These are phyloP conservation scores for Bipolaris zeicola DNA, from an alignment of 2,329 filamentous ascomycete genomes.

Conservation along the genomic window DNA sequence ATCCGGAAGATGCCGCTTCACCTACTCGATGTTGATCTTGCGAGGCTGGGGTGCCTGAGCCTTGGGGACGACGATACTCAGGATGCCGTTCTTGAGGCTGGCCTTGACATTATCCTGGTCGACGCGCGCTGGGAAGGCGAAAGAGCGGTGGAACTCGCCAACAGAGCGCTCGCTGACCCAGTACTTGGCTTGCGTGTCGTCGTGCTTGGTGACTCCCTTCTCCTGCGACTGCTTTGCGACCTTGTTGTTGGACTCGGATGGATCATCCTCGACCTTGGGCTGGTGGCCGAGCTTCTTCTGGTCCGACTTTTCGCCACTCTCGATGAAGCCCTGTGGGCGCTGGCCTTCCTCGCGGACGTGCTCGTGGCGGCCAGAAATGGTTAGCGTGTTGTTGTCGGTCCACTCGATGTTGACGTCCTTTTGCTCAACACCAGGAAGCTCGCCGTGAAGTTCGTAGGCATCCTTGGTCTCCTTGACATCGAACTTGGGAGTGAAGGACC, in stretches of 20 bases:
- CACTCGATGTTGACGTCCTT: constrained; percentile 79
- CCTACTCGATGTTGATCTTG: constrained; percentile 63
- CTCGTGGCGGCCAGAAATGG: constrained; percentile 72
- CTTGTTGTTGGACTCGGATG: constrained; percentile 28
- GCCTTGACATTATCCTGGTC: constrained; percentile 67
- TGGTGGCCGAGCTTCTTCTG: constrained; percentile 40
- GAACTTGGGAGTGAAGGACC: constrained; percentile 75
- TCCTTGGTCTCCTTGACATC: constrained; percentile 74
- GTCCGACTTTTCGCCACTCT: constrained; percentile 39
- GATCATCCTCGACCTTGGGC: constrained; percentile 71
- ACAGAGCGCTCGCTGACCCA: constrained; percentile 69
- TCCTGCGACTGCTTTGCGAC: constrained; percentile 43
- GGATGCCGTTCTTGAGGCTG: constrained; percentile 64
- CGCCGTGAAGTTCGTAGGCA: constrained; percentile 77
- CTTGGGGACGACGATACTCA: constrained; percentile 64
- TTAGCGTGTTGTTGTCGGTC: constrained; percentile 74
- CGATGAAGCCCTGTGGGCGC: constrained; percentile 56
- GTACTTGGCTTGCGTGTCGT: constrained; percentile 64
- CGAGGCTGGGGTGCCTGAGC: constrained; percentile 53
- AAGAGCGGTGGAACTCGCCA: constrained; percentile 64
- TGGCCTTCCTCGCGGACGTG: constrained; percentile 64
- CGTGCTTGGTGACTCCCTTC: constrained; percentile 48
- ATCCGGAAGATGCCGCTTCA: background rate
- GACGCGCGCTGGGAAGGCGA: constrained; percentile 63
- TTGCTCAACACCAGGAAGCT: constrained; percentile 76